These are phyloP conservation scores for Podila epicladia DNA, from an alignment of 192 early-diverging fungal species.

Conservation along the genomic window DNA sequence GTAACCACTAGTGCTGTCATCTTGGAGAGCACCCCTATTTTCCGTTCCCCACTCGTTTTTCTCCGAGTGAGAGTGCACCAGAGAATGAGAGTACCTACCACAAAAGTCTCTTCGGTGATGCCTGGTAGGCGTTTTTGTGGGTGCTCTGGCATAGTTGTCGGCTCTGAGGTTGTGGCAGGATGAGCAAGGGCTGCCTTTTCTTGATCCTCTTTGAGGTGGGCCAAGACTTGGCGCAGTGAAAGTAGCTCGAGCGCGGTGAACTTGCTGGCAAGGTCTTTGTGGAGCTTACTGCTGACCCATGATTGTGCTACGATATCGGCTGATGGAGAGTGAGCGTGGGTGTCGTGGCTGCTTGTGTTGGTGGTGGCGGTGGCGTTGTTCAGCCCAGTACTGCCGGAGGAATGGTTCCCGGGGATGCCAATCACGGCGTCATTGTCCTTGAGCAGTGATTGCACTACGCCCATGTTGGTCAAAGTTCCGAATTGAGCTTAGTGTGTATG, in stretches of 20 bases:
- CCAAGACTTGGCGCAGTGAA: slow-evolving; percentile 29
- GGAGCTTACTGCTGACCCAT: slow-evolving; percentile 27
- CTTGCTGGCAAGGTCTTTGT: slow-evolving; percentile 16
- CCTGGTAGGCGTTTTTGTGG: background rate
- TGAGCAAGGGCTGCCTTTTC: slow-evolving; percentile 2
- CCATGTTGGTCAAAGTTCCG: background rate
- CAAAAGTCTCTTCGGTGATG: slow-evolving; percentile 34
- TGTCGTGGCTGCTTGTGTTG: background rate
- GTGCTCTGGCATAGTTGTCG: background rate
- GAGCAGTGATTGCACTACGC: slow-evolving; percentile 16
- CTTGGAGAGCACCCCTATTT: too few species aligned
- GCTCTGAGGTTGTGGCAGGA: background rate
- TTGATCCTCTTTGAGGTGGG: slow-evolving; percentile 19
- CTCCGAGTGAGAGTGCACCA: background rate
- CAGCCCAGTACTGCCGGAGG: too few species aligned
- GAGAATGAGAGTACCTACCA: slow-evolving; percentile 7
- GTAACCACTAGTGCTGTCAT: too few species aligned
- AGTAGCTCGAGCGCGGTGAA: slow-evolving; percentile 33
- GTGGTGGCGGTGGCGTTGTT: too few species aligned
- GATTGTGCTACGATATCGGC: slow-evolving; percentile 2
- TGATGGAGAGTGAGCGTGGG: background rate
- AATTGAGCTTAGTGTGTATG: background rate
- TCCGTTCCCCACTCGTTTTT: background rate
- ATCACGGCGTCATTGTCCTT: background rate
- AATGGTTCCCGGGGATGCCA: too few species aligned